Evolutionary conservation across 73 alveolate species (phyloP).

Genomic region (Tetrahymena elliotti): DNA sequence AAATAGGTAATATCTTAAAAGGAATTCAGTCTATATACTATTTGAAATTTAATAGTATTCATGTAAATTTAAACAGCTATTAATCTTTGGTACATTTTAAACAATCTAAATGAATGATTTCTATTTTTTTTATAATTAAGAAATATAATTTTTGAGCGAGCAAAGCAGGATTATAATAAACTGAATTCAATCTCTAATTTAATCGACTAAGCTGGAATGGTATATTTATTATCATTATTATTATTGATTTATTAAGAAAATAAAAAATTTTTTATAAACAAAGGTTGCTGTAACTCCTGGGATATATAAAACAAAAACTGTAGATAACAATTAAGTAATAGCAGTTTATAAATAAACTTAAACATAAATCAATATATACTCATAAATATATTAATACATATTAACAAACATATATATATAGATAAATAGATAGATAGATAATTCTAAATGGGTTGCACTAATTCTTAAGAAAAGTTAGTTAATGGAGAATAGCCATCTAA

Average conservation of each 20-base stretch:
- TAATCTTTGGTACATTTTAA: no score
- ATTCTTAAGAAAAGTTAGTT: neutral
- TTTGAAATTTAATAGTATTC: no score
- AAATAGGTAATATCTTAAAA: no score
- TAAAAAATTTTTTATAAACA: neutral
- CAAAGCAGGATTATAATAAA: no score
- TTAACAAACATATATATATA: no score
- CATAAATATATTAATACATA: no score
- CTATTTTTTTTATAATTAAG: no score
- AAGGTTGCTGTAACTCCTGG: neutral
- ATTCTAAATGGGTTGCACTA: neutral
- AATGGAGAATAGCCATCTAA: neutral
- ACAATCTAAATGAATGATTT: no score
- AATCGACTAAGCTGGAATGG: neutral
- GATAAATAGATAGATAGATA: neutral
- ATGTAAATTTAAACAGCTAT: no score
- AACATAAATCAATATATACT: neutral
- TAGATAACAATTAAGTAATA: neutral
- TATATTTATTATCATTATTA: no score
- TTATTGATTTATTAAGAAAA: neutral
- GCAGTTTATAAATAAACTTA: neutral
- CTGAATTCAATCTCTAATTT: neutral
- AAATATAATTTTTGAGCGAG: no score
- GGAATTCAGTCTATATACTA: no score
- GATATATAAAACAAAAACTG: neutral